Evolutionary conservation across 768 basidiomycete species (phyloP), one percentile per base, ranked within the genome.

Genomic region (Boletus insuetus): DNA sequence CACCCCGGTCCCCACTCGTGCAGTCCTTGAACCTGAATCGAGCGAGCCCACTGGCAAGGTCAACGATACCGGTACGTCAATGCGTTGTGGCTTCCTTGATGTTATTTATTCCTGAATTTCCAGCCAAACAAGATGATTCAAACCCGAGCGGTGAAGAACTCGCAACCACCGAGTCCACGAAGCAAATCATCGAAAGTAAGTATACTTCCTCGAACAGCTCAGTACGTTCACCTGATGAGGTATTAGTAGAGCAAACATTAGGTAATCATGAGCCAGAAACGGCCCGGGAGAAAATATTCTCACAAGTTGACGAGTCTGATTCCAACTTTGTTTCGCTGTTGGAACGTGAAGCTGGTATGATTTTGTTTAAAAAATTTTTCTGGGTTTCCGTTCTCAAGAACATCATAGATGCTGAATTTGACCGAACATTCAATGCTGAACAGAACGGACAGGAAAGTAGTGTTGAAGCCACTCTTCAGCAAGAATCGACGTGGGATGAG

Each of bases 271-370:
- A 54, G 34, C 46, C 60, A 56, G 51, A 53, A 51, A 20, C 51
- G 12, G 13, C 34, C 6, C 52, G 37, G 12, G 38, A 49, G 19
- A 60, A 45, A 38, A 19, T 48, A 37, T 55, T 55, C 22, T 58
- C 58, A 16, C 50, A 58, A 55, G 49, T 56, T 51, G 67, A 71
- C 22, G 68, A 69, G 49, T 67, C 68, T 53, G 69, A 67, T 60
- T 63, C 63, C 17, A 66, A 68, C 46, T 61, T 65, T 53, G 43
- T 67, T 37, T 54, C 56, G 9, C 59, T 65, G 49, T 51, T 70
- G 53, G 66, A 70, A 51, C 64, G 54, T 51, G 68, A 66, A 56
- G 68, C 72, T 60, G 66, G 71, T 73, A 66, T 35, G 60, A 7
- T 29, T 13, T 47, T 37, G 38, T 31, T n/a, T n/a, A n/a, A n/a